phyloP scores from a whole-genome alignment of 2,329 filamentous ascomycete species.

The Chaetomium sp. region DNA sequence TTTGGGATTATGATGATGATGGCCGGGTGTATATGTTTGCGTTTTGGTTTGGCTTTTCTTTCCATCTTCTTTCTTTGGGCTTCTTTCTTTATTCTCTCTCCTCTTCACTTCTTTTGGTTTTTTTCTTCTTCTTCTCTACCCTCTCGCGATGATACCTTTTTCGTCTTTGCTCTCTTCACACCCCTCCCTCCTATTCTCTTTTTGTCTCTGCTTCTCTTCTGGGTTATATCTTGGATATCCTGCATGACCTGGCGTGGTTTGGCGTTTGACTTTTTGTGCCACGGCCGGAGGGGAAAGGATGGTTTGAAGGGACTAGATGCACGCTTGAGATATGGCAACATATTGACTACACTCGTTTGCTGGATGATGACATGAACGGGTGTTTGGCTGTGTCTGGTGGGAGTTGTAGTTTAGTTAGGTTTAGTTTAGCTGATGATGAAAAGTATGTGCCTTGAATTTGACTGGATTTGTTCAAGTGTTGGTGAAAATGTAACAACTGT shows the following conservation, averaged over 20 bases:
- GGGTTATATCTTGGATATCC: slow-evolving; percentile 16
- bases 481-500: not conserved
- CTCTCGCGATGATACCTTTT: slow-evolving; percentile 28
- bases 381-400: not conserved
- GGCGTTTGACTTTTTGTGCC: slow-evolving; percentile 20
- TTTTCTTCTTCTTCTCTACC: slow-evolving; percentile 24
- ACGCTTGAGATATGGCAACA: slow-evolving; percentile 23
- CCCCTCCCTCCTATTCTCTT: slow-evolving; percentile 30
- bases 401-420: slow-evolving; percentile 1
- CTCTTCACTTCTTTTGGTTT: slow-evolving; percentile 1
- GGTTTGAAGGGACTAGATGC: slow-evolving; percentile 15
- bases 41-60: not conserved
- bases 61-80: not conserved
- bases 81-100: slow-evolving; percentile 8
- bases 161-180: slow-evolving; percentile 32
- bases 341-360: slow-evolving; percentile 17
- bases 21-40: not conserved
- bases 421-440: slow-evolving; percentile 13
- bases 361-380: slow-evolving; percentile 7
- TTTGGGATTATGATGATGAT: not conserved
- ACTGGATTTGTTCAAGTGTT: not conserved
- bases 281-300: not conserved
- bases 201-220: slow-evolving; percentile 29
- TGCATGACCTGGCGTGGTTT: slow-evolving; percentile 24
- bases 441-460: slow-evolving; percentile 16